Conservation (phyloP, 2,329 filamentous ascomycete species). For the Trichoderma sp. region DNA sequence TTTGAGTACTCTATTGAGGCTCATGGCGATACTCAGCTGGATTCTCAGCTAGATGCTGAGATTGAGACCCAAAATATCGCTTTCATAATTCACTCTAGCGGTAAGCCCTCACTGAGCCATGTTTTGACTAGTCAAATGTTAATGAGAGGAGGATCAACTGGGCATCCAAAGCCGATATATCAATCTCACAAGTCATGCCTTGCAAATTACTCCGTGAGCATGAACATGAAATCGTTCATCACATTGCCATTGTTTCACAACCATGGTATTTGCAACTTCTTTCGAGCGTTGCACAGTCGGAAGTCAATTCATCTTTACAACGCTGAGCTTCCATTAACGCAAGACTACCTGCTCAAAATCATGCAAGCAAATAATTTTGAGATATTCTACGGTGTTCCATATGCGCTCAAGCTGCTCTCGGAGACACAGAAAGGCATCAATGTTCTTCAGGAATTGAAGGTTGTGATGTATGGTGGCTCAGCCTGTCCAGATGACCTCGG, state of each 20-base stretch:
- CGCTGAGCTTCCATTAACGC: constrained; percentile 3
- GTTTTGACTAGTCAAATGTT: background rate
- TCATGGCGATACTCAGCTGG: constrained; percentile 1
- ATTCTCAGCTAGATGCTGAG: background rate
- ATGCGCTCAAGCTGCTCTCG: background rate
- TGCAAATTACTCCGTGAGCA: background rate
- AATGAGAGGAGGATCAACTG: background rate
- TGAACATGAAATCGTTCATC: constrained; percentile 9
- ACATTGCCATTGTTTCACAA: constrained; percentile 1
- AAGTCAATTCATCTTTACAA: constrained; percentile 11
- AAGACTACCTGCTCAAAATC: background rate
- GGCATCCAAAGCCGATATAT: constrained; percentile 6
- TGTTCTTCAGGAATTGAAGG: background rate
- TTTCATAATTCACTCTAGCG: constrained; percentile 7
- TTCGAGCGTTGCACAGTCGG: background rate
- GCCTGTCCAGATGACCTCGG: constrained; percentile 10
- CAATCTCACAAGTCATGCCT: constrained; percentile 1
- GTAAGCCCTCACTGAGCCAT: background rate
- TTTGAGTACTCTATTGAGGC: constrained; percentile 9
- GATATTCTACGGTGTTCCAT: constrained; percentile 9
- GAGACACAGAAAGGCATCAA: background rate
- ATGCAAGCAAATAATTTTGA: background rate
- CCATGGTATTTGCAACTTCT: constrained; percentile 8
- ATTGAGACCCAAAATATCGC: constrained; percentile 1
- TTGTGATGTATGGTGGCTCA: constrained; percentile 8